Evolutionary conservation across 2,329 filamentous ascomycete genomes (phyloP).

Genomic region (Apiospora malaysiana): DNA sequence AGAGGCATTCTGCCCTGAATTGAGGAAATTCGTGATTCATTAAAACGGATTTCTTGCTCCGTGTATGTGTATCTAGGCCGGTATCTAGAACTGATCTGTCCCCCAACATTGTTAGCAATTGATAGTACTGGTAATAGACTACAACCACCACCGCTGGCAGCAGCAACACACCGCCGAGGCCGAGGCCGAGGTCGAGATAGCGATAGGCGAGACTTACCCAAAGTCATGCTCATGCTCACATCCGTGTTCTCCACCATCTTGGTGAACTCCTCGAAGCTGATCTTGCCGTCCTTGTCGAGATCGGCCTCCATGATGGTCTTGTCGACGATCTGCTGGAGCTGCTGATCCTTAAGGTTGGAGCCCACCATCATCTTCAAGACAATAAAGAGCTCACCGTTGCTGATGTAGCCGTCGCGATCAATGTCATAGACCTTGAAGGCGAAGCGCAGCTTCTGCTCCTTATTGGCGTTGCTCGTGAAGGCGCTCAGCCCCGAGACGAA

Average conservation of each 20-base stretch:
- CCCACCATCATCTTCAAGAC: slow-evolving; percentile 99
- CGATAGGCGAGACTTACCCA: slow-evolving; percentile 56
- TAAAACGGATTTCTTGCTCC: slow-evolving; percentile 15
- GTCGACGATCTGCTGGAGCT: slow-evolving; percentile 98
- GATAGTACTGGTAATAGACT: not conserved
- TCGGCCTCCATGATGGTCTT: slow-evolving; percentile 99
- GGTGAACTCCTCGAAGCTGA: slow-evolving; percentile 98
- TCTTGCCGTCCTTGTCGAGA: slow-evolving; percentile 93
- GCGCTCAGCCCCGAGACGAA: slow-evolving; percentile 95
- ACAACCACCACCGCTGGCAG: not conserved
- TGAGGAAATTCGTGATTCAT: slow-evolving; percentile 21
- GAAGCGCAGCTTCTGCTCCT: slow-evolving; percentile 97
- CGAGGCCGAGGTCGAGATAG: slow-evolving; percentile 4
- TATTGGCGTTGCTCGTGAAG: slow-evolving; percentile 97
- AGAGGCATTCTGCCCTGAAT: not conserved
- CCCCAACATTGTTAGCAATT: not conserved
- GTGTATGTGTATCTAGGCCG: slow-evolving; percentile 23
- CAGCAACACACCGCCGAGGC: slow-evolving; percentile 7
- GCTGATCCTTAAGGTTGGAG: slow-evolving; percentile 98
- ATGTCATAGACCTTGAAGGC: slow-evolving; percentile 99
- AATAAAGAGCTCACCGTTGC: slow-evolving; percentile 98
- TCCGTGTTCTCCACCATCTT: slow-evolving; percentile 98
- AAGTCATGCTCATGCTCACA: slow-evolving; percentile 76
- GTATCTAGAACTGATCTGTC: slow-evolving; percentile 39
- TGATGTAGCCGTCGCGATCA: slow-evolving; percentile 97